Percentiles rank a stretch among this genome's conserved stretches.
Evolutionary conservation across 2,329 filamentous ascomycete genomes (phyloP).

Genomic region (Fusarium sambucinum): DNA sequence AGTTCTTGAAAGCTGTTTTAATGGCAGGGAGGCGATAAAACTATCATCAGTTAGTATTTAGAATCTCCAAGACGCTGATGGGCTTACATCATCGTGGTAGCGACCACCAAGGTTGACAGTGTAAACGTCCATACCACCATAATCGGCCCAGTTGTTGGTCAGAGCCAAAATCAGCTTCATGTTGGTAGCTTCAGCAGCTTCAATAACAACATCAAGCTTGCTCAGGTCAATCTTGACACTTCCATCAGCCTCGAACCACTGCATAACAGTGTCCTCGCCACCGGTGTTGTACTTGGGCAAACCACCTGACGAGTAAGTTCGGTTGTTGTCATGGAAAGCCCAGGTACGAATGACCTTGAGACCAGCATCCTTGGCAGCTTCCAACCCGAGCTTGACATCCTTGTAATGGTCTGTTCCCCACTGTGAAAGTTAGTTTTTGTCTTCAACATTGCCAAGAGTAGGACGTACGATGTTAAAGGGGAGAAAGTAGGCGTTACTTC

Average conservation of each 20-base stretch:
- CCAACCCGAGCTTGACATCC: constrained; percentile 17
- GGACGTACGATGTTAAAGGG: constrained; percentile 63
- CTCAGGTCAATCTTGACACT: constrained; percentile 28
- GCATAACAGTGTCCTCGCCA: constrained; percentile 61
- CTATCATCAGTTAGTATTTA: constrained; percentile 34
- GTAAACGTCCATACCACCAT: constrained; percentile 71
- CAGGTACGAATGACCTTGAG: constrained; percentile 30
- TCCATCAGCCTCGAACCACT: constrained; percentile 24
- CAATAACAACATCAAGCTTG: constrained; percentile 27
- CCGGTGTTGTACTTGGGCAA: constrained; percentile 62
- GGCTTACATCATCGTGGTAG: constrained; percentile 55
- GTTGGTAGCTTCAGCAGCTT: constrained; percentile 60
- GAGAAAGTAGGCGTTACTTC: constrained; percentile 69
- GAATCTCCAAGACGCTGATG: rapidly evolving
- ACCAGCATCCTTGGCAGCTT: constrained; percentile 28
- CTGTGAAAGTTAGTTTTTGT: neutral
- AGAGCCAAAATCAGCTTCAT: constrained; percentile 67
- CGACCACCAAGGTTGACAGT: constrained; percentile 65
- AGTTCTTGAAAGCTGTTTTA: constrained; percentile 66
- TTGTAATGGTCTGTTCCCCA: constrained; percentile 49
- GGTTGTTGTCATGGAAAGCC: constrained; percentile 36
- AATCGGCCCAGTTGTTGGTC: constrained; percentile 71
- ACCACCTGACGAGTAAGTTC: constrained; percentile 8
- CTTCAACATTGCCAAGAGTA: neutral
- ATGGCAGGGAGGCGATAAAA: constrained; percentile 64